phyloP scores from a whole-genome alignment of 2,329 filamentous ascomycete genomes.

The Taxawa tesnikishii region DNA sequence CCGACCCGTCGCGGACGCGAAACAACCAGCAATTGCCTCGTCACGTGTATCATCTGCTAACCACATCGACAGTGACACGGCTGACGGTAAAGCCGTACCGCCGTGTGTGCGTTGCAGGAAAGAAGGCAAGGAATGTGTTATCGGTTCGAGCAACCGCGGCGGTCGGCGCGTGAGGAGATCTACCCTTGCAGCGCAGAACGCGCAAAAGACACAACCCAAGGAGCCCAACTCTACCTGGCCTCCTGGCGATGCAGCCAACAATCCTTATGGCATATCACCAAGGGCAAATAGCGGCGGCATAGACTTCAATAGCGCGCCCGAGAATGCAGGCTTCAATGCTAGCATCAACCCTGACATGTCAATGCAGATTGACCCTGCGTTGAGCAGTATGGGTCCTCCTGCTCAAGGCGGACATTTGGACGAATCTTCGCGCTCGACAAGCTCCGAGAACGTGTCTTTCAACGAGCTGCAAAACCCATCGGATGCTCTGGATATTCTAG shows the following conservation, averaged over 20 bases:
- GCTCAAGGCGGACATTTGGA: neutral
- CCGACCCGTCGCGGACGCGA: too few relatives aligned
- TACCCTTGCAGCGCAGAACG: slow-evolving; percentile 18
- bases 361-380: slow-evolving; percentile 14
- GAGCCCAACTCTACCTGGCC: too few relatives aligned
- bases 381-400: slow-evolving; percentile 7
- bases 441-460: slow-evolving; percentile 21
- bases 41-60: slow-evolving; percentile 11
- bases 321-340: too few relatives aligned
- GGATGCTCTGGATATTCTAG: slow-evolving; percentile 35
- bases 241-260: too few relatives aligned
- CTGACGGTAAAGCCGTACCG: slow-evolving; percentile 35
- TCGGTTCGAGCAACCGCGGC: slow-evolving; percentile 47
- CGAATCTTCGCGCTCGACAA: slow-evolving; percentile 11
- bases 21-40: neutral
- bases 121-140: slow-evolving; percentile 45
- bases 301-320: too few relatives aligned
- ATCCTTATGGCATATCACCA: too few relatives aligned
- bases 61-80: slow-evolving; percentile 21
- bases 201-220: slow-evolving; percentile 17
- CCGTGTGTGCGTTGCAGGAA: slow-evolving; percentile 47
- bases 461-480: slow-evolving; percentile 35
- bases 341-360: slow-evolving; percentile 10
- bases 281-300: too few relatives aligned
- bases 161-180: slow-evolving; percentile 46